phyloP scores from a whole-genome alignment of 805 yeast genomes.

The Candida endomychidarum region DNA sequence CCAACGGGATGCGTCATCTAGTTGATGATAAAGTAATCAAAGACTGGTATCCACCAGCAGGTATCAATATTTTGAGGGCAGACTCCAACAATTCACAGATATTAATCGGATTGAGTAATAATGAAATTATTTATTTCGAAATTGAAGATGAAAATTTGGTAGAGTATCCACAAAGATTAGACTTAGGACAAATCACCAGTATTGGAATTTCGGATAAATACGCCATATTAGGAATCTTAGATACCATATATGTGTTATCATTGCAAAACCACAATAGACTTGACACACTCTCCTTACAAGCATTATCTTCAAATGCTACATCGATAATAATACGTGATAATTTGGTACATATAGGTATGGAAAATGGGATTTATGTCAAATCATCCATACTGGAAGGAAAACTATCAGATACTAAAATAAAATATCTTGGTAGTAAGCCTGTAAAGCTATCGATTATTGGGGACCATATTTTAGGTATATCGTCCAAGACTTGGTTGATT shows the following conservation, averaged over 20 bases:
- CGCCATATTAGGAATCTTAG: conserved; percentile 71
- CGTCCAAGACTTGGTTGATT: conserved; percentile 58
- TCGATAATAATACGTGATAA: conserved; percentile 27
- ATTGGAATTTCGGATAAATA: conserved; percentile 46
- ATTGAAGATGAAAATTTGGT: conserved; percentile 63
- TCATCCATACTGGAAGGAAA: conserved; percentile 61
- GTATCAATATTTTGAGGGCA: conserved; percentile 60
- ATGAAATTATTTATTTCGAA: conserved; percentile 82
- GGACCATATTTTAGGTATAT: conserved; percentile 45
- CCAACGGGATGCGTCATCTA: conserved; percentile 64
- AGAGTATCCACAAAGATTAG: conserved; percentile 66
- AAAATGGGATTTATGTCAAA: conserved; percentile 76
- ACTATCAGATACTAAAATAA: conserved; percentile 60
- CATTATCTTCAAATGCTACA: conserved; percentile 49
- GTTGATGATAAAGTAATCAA: conserved; percentile 33
- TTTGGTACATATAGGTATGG: conserved; percentile 72
- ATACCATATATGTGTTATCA: conserved; percentile 68
- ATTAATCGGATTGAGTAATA: conserved; percentile 66
- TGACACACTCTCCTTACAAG: conserved; percentile 63
- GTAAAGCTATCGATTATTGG: conserved; percentile 48
- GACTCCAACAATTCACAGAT: conserved; percentile 68
- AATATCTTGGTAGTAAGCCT: conserved; percentile 71
- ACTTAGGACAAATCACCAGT: conserved; percentile 49
- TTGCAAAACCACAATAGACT: conserved; percentile 59
- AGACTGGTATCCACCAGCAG: conserved; percentile 85